These are phyloP conservation scores for Gossypium australe DNA, from an alignment of 345 rosid genomes.

Conservation along the genomic window DNA sequence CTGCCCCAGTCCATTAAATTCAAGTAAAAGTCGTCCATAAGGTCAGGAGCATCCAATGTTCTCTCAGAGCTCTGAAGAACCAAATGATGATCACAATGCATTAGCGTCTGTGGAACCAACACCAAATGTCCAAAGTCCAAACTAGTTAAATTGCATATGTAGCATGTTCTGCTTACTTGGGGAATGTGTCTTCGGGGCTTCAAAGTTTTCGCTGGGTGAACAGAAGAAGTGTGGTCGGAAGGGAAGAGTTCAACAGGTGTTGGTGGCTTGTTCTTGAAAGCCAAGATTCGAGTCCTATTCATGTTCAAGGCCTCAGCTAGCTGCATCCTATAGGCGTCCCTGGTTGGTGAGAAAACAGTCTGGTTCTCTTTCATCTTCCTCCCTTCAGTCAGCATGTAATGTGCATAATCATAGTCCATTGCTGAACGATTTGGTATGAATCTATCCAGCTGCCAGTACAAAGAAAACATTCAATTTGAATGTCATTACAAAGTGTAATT, in stretches of 20 bases:
- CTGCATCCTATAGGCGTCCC: conserved; percentile 56
- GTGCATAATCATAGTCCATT: conserved; percentile 65
- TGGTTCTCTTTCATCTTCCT: conserved; percentile 40
- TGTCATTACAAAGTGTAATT: neutral
- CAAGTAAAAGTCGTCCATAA: conserved; percentile 44
- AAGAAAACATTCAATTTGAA: neutral
- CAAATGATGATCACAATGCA: neutral
- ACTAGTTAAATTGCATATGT: neutral
- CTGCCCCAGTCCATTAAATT: conserved; percentile 50
- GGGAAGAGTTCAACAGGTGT: conserved; percentile 22
- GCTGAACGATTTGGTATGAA: conserved; percentile 77
- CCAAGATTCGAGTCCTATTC: conserved; percentile 60
- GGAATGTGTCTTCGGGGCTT: conserved; percentile 36
- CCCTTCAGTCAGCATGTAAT: conserved; percentile 51
- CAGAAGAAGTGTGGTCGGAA: neutral
- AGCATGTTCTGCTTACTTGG: conserved; percentile 24
- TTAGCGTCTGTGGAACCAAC: neutral
- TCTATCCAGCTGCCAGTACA: conserved; percentile 50
- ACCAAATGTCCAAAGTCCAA: too few relatives aligned
- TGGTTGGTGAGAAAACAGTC: conserved; percentile 43
- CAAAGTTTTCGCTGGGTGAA: conserved; percentile 21
- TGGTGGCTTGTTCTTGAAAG: conserved; percentile 68
- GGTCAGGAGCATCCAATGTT: conserved; percentile 45
- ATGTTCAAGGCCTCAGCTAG: conserved; percentile 58
- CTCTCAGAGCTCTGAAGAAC: conserved; percentile 37